Conservation (phyloP, 192 early-diverging fungal species). For the Powellomyces hirtus region DNA sequence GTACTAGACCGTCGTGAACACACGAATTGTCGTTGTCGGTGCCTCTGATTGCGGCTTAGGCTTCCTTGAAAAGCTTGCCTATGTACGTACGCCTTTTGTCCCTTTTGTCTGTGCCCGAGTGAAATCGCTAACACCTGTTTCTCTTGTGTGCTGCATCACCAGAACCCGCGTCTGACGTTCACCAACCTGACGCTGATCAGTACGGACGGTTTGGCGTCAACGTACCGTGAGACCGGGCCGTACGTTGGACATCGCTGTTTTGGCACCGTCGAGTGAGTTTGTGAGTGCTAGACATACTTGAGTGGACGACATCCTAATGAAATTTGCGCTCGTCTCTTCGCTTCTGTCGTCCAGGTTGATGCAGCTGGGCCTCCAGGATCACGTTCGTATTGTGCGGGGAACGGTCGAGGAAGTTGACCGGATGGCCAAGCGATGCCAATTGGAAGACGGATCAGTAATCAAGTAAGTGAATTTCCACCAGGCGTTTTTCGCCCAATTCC, state of each 20-base stretch:
- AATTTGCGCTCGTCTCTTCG: not conserved
- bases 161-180: conserved; percentile 44
- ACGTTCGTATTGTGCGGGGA: conserved; percentile 36
- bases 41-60: conserved; percentile 51
- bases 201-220: conserved; percentile 21
- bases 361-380: conserved; percentile 44
- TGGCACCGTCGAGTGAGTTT: conserved; percentile 16
- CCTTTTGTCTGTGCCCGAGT: too few species aligned
- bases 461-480: conserved; percentile 1
- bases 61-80: conserved; percentile 50
- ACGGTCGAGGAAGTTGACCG: conserved; percentile 40
- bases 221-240: not conserved
- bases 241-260: not conserved
- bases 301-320: not conserved
- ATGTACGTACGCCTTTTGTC: conserved; percentile 40
- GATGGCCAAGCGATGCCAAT: conserved; percentile 29
- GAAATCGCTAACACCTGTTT: too few species aligned
- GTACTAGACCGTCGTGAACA: conserved; percentile 39
- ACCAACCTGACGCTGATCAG: conserved; percentile 47
- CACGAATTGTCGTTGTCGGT: conserved; percentile 53
- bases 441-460: conserved; percentile 33
- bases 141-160: too few species aligned
- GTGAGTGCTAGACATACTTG: conserved; percentile 20
- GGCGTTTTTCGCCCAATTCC: too few species aligned
- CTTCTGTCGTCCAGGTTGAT: too few species aligned